A percentile compares a stretch with the other conserved stretches of the same genome.
phyloP scores from a whole-genome alignment of 371 early-diverging fungal genomes.

The Mucor irregularis region DNA sequence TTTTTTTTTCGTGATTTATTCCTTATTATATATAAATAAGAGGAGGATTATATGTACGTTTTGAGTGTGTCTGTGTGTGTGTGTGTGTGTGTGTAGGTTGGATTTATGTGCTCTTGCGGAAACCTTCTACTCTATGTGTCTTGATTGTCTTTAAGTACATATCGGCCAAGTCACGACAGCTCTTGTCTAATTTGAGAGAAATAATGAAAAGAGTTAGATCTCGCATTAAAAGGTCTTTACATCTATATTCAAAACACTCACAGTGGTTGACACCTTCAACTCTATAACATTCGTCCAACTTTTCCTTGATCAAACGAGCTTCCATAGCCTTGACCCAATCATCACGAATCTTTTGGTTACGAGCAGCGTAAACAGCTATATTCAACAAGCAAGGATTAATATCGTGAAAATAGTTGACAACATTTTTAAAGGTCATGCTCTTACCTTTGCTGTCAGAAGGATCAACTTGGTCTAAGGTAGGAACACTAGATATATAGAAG shows the following conservation, averaged over 20 bases:
- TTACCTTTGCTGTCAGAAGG: constrained; percentile 50
- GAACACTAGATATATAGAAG: constrained; percentile 32
- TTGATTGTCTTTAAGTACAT: constrained; percentile 45
- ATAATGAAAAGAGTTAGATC: background rate
- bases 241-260: constrained; percentile 36
- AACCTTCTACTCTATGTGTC: constrained; percentile 52
- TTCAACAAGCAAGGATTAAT: too few relatives aligned
- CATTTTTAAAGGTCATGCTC: too few relatives aligned
- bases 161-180: constrained; percentile 51
- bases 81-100: background rate
- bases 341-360: constrained; percentile 76
- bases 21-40: background rate
- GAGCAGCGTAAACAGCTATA: constrained; percentile 71
- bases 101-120: constrained; percentile 35
- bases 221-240: background rate
- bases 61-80: too few relatives aligned
- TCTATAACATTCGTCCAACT: constrained; percentile 76
- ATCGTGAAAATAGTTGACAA: too few relatives aligned
- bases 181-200: too few relatives aligned
- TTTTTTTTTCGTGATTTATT: background rate
- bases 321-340: constrained; percentile 88
- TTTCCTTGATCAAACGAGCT: constrained; percentile 73
- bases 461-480: constrained; percentile 50
- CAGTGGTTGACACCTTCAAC: constrained; percentile 85
- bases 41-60: background rate